A percentile compares a stretch with the other conserved stretches of the same genome.
Evolutionary conservation across 768 basidiomycete genomes (phyloP).

Genomic region (Trametes coccinea): DNA sequence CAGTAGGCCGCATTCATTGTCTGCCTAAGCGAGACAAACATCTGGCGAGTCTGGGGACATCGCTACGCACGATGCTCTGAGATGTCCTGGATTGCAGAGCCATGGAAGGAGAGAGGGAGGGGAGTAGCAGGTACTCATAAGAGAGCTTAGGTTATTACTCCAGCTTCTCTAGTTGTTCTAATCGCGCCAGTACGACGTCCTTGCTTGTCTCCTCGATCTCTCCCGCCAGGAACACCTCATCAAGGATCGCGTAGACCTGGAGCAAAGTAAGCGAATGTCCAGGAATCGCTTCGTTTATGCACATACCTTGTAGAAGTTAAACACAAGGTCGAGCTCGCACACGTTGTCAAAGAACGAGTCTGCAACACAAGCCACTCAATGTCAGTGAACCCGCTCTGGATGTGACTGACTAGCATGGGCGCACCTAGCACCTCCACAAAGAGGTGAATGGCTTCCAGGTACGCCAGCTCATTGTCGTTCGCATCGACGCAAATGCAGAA

Average conservation of each 20-base stretch:
- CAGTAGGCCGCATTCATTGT: no score
- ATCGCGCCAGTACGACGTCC: constrained; percentile 85
- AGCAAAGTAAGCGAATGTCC: background rate
- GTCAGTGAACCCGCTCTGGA: background rate
- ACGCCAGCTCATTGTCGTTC: constrained; percentile 97
- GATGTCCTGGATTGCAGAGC: background rate
- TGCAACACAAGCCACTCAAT: constrained; percentile 32
- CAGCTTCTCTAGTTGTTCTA: constrained; percentile 92
- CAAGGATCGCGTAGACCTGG: constrained; percentile 96
- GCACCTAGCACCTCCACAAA: constrained; percentile 96
- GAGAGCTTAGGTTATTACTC: constrained; percentile 46
- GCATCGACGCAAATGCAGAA: constrained; percentile 98
- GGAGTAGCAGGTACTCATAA: background rate
- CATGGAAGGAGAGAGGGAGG: background rate
- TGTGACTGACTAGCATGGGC: constrained; percentile 28
- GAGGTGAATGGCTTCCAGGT: constrained; percentile 95
- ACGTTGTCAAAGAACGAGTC: constrained; percentile 99
- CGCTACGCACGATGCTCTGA: background rate
- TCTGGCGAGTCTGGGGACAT: no score
- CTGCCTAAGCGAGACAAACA: no score
- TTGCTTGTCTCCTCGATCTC: constrained; percentile 99
- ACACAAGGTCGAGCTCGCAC: constrained; percentile 96
- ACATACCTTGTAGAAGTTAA: constrained; percentile 95
- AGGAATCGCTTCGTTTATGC: background rate
- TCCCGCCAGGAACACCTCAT: constrained; percentile 97